These are phyloP conservation scores for Neurospora sp. DNA, from an alignment of 2,329 filamentous ascomycete genomes.

Conservation along the genomic window DNA sequence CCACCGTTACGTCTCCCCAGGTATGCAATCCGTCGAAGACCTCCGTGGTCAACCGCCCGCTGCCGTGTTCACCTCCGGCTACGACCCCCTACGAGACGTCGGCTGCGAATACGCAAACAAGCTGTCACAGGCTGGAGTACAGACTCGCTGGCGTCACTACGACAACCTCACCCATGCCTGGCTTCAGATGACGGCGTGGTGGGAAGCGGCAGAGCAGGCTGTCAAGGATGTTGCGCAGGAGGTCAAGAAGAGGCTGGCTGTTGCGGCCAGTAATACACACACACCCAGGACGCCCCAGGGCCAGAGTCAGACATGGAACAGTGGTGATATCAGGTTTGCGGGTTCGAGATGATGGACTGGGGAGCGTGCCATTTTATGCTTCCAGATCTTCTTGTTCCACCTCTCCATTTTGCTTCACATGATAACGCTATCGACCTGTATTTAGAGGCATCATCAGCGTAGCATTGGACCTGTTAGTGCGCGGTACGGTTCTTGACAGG, in stretches of 20 bases:
- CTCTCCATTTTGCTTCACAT: not conserved
- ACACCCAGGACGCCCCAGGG: not conserved
- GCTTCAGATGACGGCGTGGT: slow-evolving; percentile 10
- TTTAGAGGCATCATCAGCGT: not conserved
- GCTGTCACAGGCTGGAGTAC: slow-evolving; percentile 1
- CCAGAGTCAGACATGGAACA: not conserved
- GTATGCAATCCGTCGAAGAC: slow-evolving; percentile 1
- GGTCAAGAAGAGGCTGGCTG: not conserved
- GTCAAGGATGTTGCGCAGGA: not conserved
- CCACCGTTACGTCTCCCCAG: slow-evolving; percentile 7
- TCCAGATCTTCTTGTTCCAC: not conserved
- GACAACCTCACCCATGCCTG: slow-evolving; percentile 6
- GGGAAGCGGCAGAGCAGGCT: not conserved
- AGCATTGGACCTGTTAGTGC: not conserved
- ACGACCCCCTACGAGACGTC: slow-evolving; percentile 9
- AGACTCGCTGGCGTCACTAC: slow-evolving; percentile 5
- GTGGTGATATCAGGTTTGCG: not conserved
- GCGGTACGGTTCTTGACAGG: not conserved
- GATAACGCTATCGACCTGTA: not conserved
- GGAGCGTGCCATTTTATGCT: not conserved
- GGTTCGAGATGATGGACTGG: not conserved
- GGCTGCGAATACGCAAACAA: slow-evolving; percentile 10
- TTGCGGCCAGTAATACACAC: not conserved
- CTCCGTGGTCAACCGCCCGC: slow-evolving; percentile 4
- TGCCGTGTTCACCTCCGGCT: slow-evolving; percentile 9